Base-by-base conservation (phyloP, 768 basidiomycete species). In the Lentinula aciculospora region DNA sequence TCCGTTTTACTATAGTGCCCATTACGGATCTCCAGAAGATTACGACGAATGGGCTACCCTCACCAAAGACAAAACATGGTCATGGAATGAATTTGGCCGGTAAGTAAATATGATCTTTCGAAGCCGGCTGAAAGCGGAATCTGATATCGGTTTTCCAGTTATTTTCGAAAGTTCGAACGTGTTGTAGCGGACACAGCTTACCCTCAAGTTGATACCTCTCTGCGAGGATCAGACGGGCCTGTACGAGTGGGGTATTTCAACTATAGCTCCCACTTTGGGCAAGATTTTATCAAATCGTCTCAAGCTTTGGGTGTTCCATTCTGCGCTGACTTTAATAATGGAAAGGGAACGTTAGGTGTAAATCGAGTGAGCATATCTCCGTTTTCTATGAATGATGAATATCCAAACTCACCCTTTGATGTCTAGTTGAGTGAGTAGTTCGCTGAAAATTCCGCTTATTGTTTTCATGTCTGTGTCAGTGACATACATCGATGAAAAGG, bases 11-110 rank as follows among this genome's bases (percentile, higher is more conserved):
- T 32, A 10, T 36, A 76, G 80, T 79, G 82, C 82, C 53, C 88
- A 89, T 10, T 83, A 82, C 50, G 86, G 86, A 4, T 79, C 85
- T 7, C 84, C 87, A 2, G 80, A 82, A 1, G 88, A 90, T 65
- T 89, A 83, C 62, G 85, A 89, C 62, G 77, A 88, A 66, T 88
- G 85, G 80, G 84, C 81, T 1, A 56, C 66, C 0, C 71, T 81
- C 25, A 76, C 74, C 12, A 80, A 76, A 4, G 84, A 87, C 46
- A 71, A 79, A 15, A 78, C 79, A 8, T 90, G 85, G 85, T 69
- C 80, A n/a, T 85, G 77, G 74, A 73, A 79, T 55, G 76, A 81
- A 49, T 71, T 89, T 56, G 69, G 73, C 50, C 70, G 84, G 51
- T 82, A 61, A 37, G 67, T 60, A 21, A 17, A n/a, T n/a, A n/a